phyloP scores from a whole-genome alignment of 495 filamentous ascomycete species.

The Aspergillus panamensis region DNA sequence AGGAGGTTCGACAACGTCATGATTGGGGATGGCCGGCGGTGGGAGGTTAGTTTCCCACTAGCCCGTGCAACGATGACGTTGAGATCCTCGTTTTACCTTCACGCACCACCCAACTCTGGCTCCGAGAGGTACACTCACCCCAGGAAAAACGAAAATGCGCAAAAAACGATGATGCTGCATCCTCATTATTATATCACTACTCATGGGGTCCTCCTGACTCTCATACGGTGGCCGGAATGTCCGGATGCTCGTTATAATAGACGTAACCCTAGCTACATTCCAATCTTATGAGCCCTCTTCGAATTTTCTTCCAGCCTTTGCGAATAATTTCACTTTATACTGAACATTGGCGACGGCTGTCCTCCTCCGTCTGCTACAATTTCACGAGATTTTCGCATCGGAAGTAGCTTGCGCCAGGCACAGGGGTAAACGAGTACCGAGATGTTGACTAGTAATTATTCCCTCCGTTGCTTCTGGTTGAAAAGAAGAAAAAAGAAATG shows the following conservation, averaged over 20 bases:
- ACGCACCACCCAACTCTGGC: not conserved
- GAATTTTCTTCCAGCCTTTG: slow-evolving; percentile 1
- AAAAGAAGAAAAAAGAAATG: not conserved
- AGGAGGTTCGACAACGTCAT: slow-evolving; percentile 32
- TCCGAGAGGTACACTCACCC: not conserved
- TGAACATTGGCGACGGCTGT: not conserved
- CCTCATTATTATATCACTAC: slow-evolving; percentile 32
- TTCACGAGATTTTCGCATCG: not conserved
- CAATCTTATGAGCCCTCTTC: slow-evolving; percentile 2
- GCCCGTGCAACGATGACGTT: slow-evolving; percentile 36
- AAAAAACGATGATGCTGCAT: slow-evolving; percentile 22
- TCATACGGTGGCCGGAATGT: slow-evolving; percentile 18
- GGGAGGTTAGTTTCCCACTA: slow-evolving; percentile 20
- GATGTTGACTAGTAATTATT: slow-evolving; percentile 39
- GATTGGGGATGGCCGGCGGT: slow-evolving; percentile 19
- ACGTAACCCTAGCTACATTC: slow-evolving; percentile 13
- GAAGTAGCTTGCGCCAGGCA: slow-evolving; percentile 1
- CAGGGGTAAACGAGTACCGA: slow-evolving; percentile 9
- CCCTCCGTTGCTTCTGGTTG: not conserved
- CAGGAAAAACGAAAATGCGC: not conserved
- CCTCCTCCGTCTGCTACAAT: not conserved
- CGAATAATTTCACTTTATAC: not conserved
- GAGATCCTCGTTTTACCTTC: slow-evolving; percentile 21
- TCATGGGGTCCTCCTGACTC: slow-evolving; percentile 1
- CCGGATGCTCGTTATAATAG: slow-evolving; percentile 26